Conservation (phyloP, 116 monocot genomes). For the Posidonia oceanica region DNA sequence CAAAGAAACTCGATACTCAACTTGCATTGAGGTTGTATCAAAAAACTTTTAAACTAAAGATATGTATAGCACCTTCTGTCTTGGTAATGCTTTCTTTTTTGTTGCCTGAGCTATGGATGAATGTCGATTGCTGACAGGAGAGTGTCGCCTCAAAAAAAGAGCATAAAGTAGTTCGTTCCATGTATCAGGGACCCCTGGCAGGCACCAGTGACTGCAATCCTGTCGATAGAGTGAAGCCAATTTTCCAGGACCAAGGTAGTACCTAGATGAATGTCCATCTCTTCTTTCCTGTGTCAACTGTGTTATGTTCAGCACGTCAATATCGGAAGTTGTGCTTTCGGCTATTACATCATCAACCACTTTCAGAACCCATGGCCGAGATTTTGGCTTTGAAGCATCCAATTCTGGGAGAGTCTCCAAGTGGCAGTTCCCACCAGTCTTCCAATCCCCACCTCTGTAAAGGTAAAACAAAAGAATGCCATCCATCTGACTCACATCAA, state of each 20-base stretch:
- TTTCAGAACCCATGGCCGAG: conserved; percentile 33
- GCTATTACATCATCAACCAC: conserved; percentile 22
- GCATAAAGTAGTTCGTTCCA: conserved; percentile 93
- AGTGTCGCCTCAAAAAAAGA: conserved; percentile 22
- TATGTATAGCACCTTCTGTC: not conserved
- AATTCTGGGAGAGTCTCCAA: conserved; percentile 51
- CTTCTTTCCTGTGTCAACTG: conserved; percentile 55
- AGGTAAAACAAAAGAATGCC: not conserved
- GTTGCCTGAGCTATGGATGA: not conserved
- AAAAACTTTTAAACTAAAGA: not conserved
- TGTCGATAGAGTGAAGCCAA: conserved; percentile 46
- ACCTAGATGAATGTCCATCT: conserved; percentile 76
- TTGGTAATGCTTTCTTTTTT: not conserved
- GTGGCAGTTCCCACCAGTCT: conserved; percentile 84
- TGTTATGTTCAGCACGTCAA: conserved; percentile 62
- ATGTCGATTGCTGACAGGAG: not conserved
- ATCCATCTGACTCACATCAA: not conserved
- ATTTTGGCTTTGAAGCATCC: conserved; percentile 4
- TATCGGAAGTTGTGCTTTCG: not conserved
- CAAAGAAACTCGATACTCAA: not conserved
- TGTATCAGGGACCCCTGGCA: conserved; percentile 81
- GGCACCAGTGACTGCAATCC: conserved; percentile 98
- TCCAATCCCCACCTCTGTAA: conserved; percentile 79
- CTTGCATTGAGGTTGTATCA: not conserved
- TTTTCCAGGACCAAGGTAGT: conserved; percentile 39